A percentile compares a stretch with the other conserved stretches of the same genome.
These are phyloP conservation scores for Ascosphaera acerosa DNA, from an alignment of 2,329 filamentous ascomycete species.

Conservation along the genomic window DNA sequence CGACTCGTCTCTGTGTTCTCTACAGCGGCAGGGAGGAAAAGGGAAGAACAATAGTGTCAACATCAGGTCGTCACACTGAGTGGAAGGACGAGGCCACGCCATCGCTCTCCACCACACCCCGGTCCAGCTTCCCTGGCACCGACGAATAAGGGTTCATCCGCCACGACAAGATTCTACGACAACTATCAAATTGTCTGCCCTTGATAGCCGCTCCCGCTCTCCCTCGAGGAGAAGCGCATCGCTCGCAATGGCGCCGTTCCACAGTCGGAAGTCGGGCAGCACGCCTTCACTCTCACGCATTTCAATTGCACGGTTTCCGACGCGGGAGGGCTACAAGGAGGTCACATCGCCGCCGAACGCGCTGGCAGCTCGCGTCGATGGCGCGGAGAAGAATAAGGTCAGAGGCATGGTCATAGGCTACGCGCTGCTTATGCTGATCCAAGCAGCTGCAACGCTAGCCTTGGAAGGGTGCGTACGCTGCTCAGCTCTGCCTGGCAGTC, in stretches of 20 bases:
- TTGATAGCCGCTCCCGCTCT: background rate
- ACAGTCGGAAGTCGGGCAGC: constrained; percentile 16
- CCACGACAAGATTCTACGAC: no score
- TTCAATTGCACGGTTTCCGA: constrained; percentile 24
- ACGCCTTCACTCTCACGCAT: constrained; percentile 23
- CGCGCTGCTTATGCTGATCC: constrained; percentile 43
- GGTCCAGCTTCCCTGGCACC: no score
- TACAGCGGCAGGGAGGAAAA: no score
- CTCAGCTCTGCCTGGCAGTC: no score
- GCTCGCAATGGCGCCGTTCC: no score
- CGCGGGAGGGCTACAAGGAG: constrained; percentile 25
- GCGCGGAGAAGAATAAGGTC: constrained; percentile 43
- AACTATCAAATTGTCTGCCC: background rate
- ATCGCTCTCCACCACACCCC: no score
- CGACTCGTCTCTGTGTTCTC: no score
- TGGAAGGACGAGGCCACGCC: no score
- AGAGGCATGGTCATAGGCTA: constrained; percentile 61
- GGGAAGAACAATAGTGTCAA: no score
- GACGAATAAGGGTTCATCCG: no score
- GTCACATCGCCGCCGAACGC: constrained; percentile 7
- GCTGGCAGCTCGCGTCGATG: constrained; percentile 8
- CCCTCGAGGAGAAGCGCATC: background rate
- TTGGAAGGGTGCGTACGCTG: constrained; percentile 50
- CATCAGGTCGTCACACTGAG: no score
- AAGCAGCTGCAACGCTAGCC: constrained; percentile 55